phyloP scores from a whole-genome alignment of 768 basidiomycete genomes.

The Lactarius trivialis region DNA sequence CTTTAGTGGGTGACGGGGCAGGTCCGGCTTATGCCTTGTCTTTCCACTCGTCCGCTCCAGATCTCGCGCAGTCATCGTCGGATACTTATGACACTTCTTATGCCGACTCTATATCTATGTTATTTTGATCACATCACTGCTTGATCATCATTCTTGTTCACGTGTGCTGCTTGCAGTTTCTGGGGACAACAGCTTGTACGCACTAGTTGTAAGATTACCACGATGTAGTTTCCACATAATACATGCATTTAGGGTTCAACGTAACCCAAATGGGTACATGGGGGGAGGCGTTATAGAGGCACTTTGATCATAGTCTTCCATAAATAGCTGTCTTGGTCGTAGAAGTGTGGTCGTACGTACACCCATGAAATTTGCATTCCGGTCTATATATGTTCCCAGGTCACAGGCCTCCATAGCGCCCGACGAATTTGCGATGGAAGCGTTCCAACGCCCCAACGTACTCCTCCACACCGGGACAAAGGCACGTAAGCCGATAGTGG shows the following conservation, averaged over 20 bases:
- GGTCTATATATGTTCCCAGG: neutral
- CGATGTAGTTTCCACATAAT: constrained; percentile 11
- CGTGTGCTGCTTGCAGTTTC: constrained; percentile 1
- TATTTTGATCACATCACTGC: constrained; percentile 15
- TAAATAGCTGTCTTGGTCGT: neutral
- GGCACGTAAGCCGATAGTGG: constrained; percentile 89
- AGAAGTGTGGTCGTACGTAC: neutral
- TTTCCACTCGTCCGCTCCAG: constrained; percentile 6
- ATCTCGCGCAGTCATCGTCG: constrained; percentile 9
- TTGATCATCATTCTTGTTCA: constrained; percentile 13
- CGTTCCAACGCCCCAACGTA: constrained; percentile 79
- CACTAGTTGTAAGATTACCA: constrained; percentile 17
- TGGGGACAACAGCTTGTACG: neutral
- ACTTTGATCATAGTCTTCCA: neutral
- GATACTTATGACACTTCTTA: constrained; percentile 17
- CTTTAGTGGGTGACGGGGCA: constrained; percentile 2
- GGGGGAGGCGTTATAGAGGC: neutral
- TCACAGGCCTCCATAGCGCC: constrained; percentile 36
- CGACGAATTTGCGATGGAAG: constrained; percentile 59
- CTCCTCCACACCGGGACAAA: constrained; percentile 92
- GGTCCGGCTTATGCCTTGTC: constrained; percentile 3
- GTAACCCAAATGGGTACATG: neutral
- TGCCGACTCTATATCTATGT: constrained; percentile 11
- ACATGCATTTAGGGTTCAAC: neutral
- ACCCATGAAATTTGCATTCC: neutral